Conservation (phyloP, 2,329 filamentous ascomycete genomes). For the Penicillium sclerotiorum region DNA sequence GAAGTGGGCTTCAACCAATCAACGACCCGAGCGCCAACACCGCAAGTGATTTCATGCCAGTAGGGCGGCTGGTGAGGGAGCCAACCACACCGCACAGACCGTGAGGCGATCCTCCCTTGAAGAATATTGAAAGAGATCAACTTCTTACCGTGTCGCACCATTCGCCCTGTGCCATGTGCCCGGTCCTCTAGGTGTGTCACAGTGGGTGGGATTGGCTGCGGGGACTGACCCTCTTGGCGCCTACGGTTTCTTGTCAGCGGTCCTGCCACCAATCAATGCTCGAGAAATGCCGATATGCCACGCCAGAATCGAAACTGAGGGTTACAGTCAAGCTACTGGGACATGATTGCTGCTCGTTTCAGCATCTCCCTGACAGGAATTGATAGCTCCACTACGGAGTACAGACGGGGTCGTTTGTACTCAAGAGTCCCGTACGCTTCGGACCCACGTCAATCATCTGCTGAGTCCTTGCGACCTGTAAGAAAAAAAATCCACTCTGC, state of each 20-base stretch:
- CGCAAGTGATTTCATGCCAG: conserved; percentile 6
- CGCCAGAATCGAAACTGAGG: conserved; percentile 9
- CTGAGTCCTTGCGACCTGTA: conserved; percentile 17
- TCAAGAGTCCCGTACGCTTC: neutral
- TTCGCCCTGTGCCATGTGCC: conserved; percentile 11
- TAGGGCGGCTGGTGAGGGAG: conserved; percentile 20
- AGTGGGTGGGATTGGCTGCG: conserved; percentile 17
- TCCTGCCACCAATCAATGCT: conserved; percentile 16
- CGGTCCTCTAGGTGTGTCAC: conserved; percentile 8
- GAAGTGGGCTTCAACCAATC: conserved; percentile 14
- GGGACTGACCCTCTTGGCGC: conserved; percentile 15
- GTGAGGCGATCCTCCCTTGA: conserved; percentile 18
- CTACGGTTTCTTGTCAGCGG: conserved; percentile 13
- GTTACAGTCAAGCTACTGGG: conserved; percentile 14
- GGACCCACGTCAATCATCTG: too few relatives aligned
- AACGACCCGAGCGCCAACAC: conserved; percentile 5
- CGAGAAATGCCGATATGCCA: conserved; percentile 4
- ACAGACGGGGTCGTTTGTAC: neutral
- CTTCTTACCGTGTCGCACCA: conserved; percentile 22
- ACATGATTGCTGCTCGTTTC: conserved; percentile 14
- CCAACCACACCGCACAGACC: conserved; percentile 23
- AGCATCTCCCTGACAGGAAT: conserved; percentile 4
- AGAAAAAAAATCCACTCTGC: conserved; percentile 1
- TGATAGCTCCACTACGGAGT: conserved; percentile 19
- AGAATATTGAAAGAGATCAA: too few relatives aligned